phyloP scores from a whole-genome alignment of 2,329 filamentous ascomycete genomes.

The Claviceps lovelessii region DNA sequence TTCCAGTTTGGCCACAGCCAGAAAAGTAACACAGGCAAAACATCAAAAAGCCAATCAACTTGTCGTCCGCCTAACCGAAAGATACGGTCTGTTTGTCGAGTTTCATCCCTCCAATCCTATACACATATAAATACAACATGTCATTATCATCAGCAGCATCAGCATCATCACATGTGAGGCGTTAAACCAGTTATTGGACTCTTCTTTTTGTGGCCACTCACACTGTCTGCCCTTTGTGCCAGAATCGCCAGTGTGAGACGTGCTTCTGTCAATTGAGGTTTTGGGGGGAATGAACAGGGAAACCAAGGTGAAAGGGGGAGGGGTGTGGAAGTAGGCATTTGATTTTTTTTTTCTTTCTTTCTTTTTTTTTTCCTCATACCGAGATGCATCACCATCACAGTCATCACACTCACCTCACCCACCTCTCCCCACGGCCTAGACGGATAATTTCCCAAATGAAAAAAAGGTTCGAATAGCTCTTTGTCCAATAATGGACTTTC shows the following conservation, averaged over 20 bases:
- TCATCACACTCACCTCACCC: background rate
- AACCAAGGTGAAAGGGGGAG: too few species aligned
- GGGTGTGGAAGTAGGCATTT: too few species aligned
- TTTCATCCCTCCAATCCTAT: conserved; percentile 2
- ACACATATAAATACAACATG: background rate
- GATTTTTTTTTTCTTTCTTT: background rate
- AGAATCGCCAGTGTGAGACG: background rate
- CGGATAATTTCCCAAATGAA: background rate
- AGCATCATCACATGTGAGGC: conserved; percentile 4
- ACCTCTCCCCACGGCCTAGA: too few species aligned
- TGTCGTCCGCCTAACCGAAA: background rate
- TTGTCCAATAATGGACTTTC: background rate
- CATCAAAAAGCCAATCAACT: background rate
- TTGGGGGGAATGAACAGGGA: too few species aligned
- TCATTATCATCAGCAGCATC: background rate
- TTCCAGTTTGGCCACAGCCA: background rate
- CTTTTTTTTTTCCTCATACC: background rate
- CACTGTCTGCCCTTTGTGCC: background rate
- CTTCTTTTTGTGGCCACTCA: background rate
- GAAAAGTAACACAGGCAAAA: background rate
- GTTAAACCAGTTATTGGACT: background rate
- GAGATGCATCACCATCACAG: background rate
- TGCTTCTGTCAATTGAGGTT: background rate
- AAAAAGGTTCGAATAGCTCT: background rate
- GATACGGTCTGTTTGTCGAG: background rate